Percentiles rank a stretch among this genome's conserved stretches.
Conservation (phyloP, 805 yeast genomes). For the Teunomyces funiuensis region DNA sequence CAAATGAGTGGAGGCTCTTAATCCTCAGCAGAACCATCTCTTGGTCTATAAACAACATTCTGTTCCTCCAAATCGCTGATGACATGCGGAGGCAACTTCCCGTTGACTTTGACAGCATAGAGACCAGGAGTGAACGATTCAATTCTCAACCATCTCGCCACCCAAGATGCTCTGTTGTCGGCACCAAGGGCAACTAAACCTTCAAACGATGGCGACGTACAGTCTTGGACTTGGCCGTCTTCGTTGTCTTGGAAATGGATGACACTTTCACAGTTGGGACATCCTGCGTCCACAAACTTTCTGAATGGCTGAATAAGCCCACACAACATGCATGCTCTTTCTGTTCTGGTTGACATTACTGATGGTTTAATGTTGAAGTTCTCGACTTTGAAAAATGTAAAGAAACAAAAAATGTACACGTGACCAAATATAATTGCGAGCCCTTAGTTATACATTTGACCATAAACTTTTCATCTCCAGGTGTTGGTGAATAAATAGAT, state of each 20-base stretch:
- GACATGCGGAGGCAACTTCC: conserved; percentile 86
- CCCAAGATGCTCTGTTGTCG: conserved; percentile 83
- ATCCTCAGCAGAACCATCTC: conserved; percentile 86
- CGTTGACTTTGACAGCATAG: conserved; percentile 91
- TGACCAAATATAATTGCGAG: too few species aligned
- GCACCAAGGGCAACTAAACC: conserved; percentile 90
- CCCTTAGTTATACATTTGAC: too few species aligned
- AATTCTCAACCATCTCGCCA: conserved; percentile 91
- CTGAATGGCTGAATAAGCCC: conserved; percentile 82
- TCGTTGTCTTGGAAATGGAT: conserved; percentile 76
- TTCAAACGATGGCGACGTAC: conserved; percentile 95
- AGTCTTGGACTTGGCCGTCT: conserved; percentile 80
- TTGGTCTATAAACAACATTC: conserved; percentile 84
- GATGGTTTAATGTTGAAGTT: background rate
- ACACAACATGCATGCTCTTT: conserved; percentile 96
- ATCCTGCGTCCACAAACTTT: conserved; percentile 76
- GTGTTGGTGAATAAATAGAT: background rate
- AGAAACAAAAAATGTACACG: too few species aligned
- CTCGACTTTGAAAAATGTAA: background rate
- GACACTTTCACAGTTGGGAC: conserved; percentile 94
- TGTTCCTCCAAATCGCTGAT: conserved; percentile 68
- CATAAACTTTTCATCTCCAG: background rate
- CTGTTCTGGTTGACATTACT: conserved; percentile 57
- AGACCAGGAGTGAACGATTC: conserved; percentile 86
- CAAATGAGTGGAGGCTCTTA: conserved; percentile 17